These are phyloP conservation scores for Zymoseptoria pseudotritici DNA, from an alignment of 2,329 filamentous ascomycete genomes.

Conservation along the genomic window DNA sequence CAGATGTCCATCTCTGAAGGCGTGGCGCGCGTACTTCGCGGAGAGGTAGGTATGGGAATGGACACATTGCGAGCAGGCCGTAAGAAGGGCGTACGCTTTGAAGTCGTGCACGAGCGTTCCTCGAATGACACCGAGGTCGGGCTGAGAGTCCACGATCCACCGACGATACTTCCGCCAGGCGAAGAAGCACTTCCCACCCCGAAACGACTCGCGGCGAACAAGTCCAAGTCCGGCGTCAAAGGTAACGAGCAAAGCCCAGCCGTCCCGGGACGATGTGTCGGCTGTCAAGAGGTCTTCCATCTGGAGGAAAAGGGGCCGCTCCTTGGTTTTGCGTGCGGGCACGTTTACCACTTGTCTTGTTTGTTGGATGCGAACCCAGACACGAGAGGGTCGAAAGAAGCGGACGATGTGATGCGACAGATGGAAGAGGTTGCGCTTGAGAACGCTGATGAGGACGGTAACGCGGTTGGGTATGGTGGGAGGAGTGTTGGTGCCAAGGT, in stretches of 20 bases:
- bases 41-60: constrained; percentile 82
- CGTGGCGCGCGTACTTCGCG: constrained; percentile 75
- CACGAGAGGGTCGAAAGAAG: constrained; percentile 30
- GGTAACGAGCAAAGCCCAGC: constrained; percentile 10
- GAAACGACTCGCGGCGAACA: constrained; percentile 17
- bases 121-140: constrained; percentile 23
- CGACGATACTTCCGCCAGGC: constrained; percentile 19
- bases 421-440: constrained; percentile 41
- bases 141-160: constrained; percentile 26
- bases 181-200: constrained; percentile 18
- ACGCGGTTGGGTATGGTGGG: constrained; percentile 24
- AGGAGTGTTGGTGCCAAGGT: constrained; percentile 79
- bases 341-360: constrained; percentile 72
- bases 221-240: constrained; percentile 5
- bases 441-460: constrained; percentile 31
- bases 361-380: constrained; percentile 44
- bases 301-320: constrained; percentile 59
- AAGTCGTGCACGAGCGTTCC: constrained; percentile 47
- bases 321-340: constrained; percentile 73
- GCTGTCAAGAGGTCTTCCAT: constrained; percentile 32
- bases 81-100: constrained; percentile 80
- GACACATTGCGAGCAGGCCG: constrained; percentile 71
- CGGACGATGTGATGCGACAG: constrained; percentile 28
- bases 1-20: constrained; percentile 88
- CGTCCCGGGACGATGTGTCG: constrained; percentile 34